Evolutionary conservation across 306 rosid genomes (phyloP).

Genomic region (Styphnolobium japonicum): DNA sequence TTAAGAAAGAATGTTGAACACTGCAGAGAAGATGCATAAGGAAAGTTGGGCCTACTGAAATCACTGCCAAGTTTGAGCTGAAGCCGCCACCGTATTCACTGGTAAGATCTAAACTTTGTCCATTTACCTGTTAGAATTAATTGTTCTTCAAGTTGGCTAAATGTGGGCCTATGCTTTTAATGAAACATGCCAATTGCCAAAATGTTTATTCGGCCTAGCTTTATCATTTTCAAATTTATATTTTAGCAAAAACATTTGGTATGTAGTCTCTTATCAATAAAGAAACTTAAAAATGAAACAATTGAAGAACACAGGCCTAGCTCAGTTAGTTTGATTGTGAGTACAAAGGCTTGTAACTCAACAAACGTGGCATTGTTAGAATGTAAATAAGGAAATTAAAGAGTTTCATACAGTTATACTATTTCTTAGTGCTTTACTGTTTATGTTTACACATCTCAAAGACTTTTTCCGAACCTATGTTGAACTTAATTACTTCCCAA

Average conservation of each 20-base stretch:
- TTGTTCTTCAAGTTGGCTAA: not conserved
- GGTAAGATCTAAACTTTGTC: slow-evolving; percentile 44
- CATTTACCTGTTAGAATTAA: not conserved
- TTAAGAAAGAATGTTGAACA: slow-evolving; percentile 4
- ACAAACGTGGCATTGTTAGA: not conserved
- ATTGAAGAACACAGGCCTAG: not conserved
- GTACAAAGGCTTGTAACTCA: not conserved
- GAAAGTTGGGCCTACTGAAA: slow-evolving; percentile 32
- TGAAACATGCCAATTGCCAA: not conserved
- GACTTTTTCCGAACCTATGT: not conserved
- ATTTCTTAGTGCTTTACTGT: not conserved
- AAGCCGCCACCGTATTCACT: slow-evolving; percentile 87
- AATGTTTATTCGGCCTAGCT: not conserved
- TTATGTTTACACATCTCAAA: not conserved
- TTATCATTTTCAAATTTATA: slow-evolving; percentile 3
- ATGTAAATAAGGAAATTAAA: not conserved
- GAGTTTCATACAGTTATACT: not conserved
- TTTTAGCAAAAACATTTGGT: not conserved
- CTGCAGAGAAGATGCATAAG: slow-evolving; percentile 49
- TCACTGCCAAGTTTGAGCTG: slow-evolving; percentile 63
- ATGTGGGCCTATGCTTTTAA: not conserved
- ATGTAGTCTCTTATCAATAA: not conserved
- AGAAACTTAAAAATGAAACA: not conserved
- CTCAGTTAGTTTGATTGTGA: not conserved
- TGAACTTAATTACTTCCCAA: not conserved